Evolutionary conservation across 1,284 basidiomycete genomes (phyloP), one percentile per base, ranked within the genome.

Genomic region (Malassezia nana): DNA sequence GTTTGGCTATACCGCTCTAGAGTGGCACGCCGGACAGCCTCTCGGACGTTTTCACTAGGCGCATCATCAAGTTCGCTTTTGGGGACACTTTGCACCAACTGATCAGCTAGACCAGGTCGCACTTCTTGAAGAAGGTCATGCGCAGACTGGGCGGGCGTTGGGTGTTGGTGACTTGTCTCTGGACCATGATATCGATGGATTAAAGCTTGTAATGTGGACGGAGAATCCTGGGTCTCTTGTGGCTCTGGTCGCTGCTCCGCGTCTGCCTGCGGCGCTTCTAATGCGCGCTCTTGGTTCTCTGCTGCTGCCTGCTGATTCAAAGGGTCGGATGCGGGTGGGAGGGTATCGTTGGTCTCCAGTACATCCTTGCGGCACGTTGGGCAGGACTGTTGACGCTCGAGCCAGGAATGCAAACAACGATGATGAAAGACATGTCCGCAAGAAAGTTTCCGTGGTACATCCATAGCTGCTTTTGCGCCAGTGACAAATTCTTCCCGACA

Each of bases 371-470:
- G 86, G n/a, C 94, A 98, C 30, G 92, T 96, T 1, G 92, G 92
- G 75, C 92, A 96, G 67, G 78, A 81, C 63, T 82, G 81, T 74
- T 99, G 94, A 43, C 94, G 81, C 75, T 99, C 94, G 25, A 99
- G 80, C 94, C 94, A 99, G 26, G 89, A 91, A 41, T 89, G 81
- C 46, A 99, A 80, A 74, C 94, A 98, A 69, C 95, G 84, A 75
- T 96, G 94, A 76, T 98, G 94, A 79, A 99, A 98, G 42, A 96
- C 84, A 75, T 98, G 94, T 0, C 90, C 90, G 76, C 94, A 98
- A 5, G 84, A 85, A 12, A 99, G 79, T 74, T 89, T 92, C 78
- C 45, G 31, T 96, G 98, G 4, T 92, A 92, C 6, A 6, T 39
- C 35, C 22, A 32, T 25, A 35, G 25, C 28, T n/a, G 29, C 1